Percentiles rank a stretch among this genome's conserved stretches.
Conservation (phyloP, 768 basidiomycete genomes). For the Russula abietina region DNA sequence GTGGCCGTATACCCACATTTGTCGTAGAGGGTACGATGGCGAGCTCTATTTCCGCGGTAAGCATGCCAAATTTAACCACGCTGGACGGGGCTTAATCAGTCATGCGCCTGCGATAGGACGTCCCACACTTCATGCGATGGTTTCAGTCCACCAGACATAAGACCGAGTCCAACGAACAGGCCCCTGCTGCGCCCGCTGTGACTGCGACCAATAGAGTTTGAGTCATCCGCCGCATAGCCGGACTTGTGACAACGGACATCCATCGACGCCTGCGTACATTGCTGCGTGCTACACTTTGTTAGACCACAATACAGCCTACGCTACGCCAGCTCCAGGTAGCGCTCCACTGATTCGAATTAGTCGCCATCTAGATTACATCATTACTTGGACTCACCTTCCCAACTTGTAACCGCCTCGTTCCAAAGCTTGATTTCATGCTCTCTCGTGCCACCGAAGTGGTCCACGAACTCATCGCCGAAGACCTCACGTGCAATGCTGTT, state of each 20-base stretch:
- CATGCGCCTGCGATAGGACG: slow-evolving; percentile 43
- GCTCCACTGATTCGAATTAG: slow-evolving; percentile 50
- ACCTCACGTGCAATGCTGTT: slow-evolving; percentile 81
- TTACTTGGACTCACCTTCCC: slow-evolving; percentile 66
- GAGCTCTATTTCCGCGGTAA: slow-evolving; percentile 56
- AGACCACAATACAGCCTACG: slow-evolving; percentile 33
- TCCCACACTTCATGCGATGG: slow-evolving; percentile 69
- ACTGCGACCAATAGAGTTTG: neutral
- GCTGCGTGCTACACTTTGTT: neutral
- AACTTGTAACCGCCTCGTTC: slow-evolving; percentile 87
- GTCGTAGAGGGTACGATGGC: slow-evolving; percentile 56
- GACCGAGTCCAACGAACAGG: neutral
- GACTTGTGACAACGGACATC: neutral
- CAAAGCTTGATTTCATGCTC: slow-evolving; percentile 83
- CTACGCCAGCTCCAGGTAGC: slow-evolving; percentile 81
- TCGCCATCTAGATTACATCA: neutral
- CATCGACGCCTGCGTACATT: neutral
- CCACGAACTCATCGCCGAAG: slow-evolving; percentile 85
- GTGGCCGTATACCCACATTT: slow-evolving; percentile 62
- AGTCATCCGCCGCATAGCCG: neutral
- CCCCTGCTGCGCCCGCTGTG: neutral
- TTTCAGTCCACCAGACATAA: slow-evolving; percentile 36
- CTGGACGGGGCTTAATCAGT: neutral
- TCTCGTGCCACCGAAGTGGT: slow-evolving; percentile 94
- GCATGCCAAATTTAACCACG: slow-evolving; percentile 18